Evolutionary conservation across 495 filamentous ascomycete genomes (phyloP).

Genomic region (Aspergillus kassunensis): DNA sequence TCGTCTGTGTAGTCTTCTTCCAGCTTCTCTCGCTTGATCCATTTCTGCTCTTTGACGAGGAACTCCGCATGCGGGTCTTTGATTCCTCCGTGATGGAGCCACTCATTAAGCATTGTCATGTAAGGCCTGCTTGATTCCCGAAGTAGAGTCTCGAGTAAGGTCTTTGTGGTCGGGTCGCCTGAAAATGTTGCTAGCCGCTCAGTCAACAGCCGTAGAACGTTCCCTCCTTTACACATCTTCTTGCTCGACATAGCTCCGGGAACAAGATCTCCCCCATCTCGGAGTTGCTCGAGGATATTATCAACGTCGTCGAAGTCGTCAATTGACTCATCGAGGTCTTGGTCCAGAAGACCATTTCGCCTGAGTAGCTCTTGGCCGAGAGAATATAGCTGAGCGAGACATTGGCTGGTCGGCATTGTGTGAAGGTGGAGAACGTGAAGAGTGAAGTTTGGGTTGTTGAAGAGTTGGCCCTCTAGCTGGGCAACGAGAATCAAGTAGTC

Average conservation of each 20-base stretch:
- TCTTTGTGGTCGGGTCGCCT: constrained; percentile 82
- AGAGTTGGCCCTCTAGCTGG: constrained; percentile 85
- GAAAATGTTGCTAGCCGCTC: constrained; percentile 82
- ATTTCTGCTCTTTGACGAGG: constrained; percentile 91
- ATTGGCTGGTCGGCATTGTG: constrained; percentile 81
- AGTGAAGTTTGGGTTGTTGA: constrained; percentile 84
- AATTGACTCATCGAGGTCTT: constrained; percentile 77
- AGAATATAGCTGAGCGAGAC: constrained; percentile 82
- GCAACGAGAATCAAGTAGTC: constrained; percentile 91
- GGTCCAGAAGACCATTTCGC: constrained; percentile 81
- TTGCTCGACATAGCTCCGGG: constrained; percentile 77
- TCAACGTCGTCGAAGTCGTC: constrained; percentile 82
- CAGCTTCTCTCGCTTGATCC: constrained; percentile 82
- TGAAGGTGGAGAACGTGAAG: constrained; percentile 89
- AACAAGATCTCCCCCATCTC: constrained; percentile 71
- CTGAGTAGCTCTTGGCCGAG: constrained; percentile 82
- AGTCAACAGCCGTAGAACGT: constrained; percentile 79
- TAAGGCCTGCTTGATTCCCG: constrained; percentile 90
- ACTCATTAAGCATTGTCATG: constrained; percentile 98
- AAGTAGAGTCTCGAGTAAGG: constrained; percentile 72
- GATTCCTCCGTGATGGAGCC: constrained; percentile 94
- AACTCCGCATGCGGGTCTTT: constrained; percentile 94
- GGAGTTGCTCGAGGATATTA: constrained; percentile 77
- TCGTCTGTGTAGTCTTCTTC: constrained; percentile 98
- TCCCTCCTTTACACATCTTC: constrained; percentile 91